Base-by-base conservation (phyloP, 805 yeast genomes). In the Lipomyces chichibuensis region DNA sequence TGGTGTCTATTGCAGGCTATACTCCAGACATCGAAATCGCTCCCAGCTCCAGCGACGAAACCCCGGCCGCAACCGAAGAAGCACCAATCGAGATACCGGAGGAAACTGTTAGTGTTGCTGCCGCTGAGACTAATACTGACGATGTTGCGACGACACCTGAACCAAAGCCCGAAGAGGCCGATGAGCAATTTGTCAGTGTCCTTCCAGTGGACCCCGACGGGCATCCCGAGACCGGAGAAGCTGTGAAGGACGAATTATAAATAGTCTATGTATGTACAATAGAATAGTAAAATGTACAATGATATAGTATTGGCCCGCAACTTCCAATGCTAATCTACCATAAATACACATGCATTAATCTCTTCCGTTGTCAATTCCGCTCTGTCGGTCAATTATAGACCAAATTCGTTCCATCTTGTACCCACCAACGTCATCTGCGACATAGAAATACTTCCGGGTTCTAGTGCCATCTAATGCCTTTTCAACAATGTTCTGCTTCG, bases 361-460 rank as follows among this genome's bases (percentile, higher is more conserved):
- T 67, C 96, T 80, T 5, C 95, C 95, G 69, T 88, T 88, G 72
- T 89, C 84, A 11, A 89, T 80, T 0, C 88, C 91, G 58, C 86
- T 80, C 67, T 88, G 86, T 59, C 80, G 79, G 75, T 91, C 96
- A 0, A 89, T 85, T n/a, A 90, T 84, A 0, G 93, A 92, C 94
- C 96, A 88, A 4, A 91, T 78, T 63, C 97, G 80, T 73, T 91
- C 95, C 96, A 91, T 91, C 70, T 86, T 85, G 75, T 89, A 79
- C 1, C 96, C 96, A 1, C 96, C 95, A 56, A 89, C 80, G 70
- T 90, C 88, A 73, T 91, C 96, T 17, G 83, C 84, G 1, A 91
- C 84, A 73, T 86, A 89, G 75, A 80, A 86, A 20, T 78, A 76
- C 17, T 67, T 52, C 59, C 84, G 79, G 9, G 77, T 75, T 52